A percentile compares a stretch with the other conserved stretches of the same genome.
phyloP scores from a whole-genome alignment of 352 stramenopile genomes.

The Globisporangium lucens region DNA sequence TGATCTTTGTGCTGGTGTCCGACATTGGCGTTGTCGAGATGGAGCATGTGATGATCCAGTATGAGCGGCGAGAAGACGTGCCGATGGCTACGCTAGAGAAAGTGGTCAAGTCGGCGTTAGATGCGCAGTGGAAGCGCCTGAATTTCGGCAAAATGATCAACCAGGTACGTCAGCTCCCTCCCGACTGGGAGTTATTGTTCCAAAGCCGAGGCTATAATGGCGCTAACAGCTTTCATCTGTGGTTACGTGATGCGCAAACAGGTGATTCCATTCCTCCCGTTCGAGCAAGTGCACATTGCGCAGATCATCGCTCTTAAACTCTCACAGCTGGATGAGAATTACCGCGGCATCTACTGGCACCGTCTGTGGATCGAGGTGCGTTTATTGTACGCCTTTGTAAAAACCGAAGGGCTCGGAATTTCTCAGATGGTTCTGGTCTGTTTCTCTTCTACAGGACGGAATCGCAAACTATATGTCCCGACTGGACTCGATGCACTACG shows the following conservation, averaged over 20 bases:
- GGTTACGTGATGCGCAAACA: constrained; percentile 16
- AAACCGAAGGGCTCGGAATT: background rate
- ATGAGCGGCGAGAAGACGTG: constrained; percentile 67
- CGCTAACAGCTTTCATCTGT: background rate
- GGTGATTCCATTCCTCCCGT: constrained; percentile 89
- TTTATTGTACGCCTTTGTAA: background rate
- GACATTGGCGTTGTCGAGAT: constrained; percentile 86
- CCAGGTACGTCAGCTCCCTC: constrained; percentile 30
- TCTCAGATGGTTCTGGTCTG: constrained; percentile 1
- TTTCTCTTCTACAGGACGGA: constrained; percentile 24
- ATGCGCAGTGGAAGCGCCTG: constrained; percentile 85
- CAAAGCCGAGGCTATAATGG: background rate
- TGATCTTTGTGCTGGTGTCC: constrained; percentile 90
- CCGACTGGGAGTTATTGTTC: background rate
- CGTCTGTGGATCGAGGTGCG: constrained; percentile 67
- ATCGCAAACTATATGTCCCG: constrained; percentile 72
- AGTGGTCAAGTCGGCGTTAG: constrained; percentile 73
- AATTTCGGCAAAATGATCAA: constrained; percentile 90
- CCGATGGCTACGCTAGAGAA: constrained; percentile 59
- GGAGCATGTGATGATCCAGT: constrained; percentile 84
- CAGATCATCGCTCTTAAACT: constrained; percentile 85
- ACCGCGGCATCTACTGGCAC: constrained; percentile 76
- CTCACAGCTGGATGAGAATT: constrained; percentile 62
- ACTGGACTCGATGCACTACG: constrained; percentile 73
- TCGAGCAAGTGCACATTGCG: constrained; percentile 77